Conservation (phyloP, 345 rosid species). For the Citrus mangshanensis region DNA sequence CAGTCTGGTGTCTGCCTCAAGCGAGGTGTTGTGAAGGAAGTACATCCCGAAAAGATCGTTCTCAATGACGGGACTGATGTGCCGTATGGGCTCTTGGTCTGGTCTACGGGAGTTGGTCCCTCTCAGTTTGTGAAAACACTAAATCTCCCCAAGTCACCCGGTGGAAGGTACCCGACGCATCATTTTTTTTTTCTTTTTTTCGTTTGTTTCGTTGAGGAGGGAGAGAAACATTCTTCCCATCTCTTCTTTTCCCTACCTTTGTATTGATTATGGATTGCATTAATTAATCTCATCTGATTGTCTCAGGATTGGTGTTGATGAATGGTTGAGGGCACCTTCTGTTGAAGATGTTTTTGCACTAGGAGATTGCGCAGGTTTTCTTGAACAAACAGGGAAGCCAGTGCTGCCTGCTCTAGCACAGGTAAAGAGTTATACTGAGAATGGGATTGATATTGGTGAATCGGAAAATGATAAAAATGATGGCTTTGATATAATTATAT, state of each 20-base stretch:
- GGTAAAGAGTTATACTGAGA: slow-evolving; percentile 22
- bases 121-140: slow-evolving; percentile 58
- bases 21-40: slow-evolving; percentile 60
- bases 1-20: slow-evolving; percentile 52
- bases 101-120: slow-evolving; percentile 97
- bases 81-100: slow-evolving; percentile 82
- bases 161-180: slow-evolving; percentile 53
- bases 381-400: slow-evolving; percentile 61
- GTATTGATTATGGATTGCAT: neutral
- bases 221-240: neutral
- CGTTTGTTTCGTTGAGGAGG: too few species aligned
- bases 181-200: neutral
- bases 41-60: slow-evolving; percentile 44
- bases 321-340: slow-evolving; percentile 55
- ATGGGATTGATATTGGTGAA: neutral
- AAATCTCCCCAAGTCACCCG: slow-evolving; percentile 52
- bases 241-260: neutral
- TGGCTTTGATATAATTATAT: neutral
- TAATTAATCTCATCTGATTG: neutral
- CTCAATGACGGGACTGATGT: slow-evolving; percentile 60
- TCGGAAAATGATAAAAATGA: neutral
- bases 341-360: slow-evolving; percentile 67
- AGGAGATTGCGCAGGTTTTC: slow-evolving; percentile 77
- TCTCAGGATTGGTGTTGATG: slow-evolving; percentile 60
- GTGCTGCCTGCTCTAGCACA: slow-evolving; percentile 80